Percentiles rank a stretch among this genome's conserved stretches.
Evolutionary conservation across 257 asterid genomes (phyloP).

Genomic region (Eustoma russellianum): DNA sequence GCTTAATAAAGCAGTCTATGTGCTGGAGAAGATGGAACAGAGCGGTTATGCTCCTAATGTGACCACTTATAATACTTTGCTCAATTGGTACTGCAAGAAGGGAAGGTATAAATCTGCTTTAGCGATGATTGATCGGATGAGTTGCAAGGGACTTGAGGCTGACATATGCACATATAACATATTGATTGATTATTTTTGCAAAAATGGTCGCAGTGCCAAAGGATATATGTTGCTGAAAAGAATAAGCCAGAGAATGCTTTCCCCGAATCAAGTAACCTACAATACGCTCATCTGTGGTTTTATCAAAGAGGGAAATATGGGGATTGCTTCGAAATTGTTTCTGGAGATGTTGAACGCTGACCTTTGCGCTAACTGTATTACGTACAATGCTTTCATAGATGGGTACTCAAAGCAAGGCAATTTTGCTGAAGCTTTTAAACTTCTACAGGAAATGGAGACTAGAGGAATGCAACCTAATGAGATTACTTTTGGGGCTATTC

Average conservation of each 20-base stretch:
- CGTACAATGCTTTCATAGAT: conserved; percentile 65
- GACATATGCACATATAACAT: conserved; percentile 78
- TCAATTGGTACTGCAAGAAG: conserved; percentile 78
- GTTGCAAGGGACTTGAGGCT: conserved; percentile 59
- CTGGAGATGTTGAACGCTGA: conserved; percentile 56
- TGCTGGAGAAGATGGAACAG: conserved; percentile 72
- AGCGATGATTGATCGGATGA: conserved; percentile 67
- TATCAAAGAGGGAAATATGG: conserved; percentile 67
- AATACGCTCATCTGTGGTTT: conserved; percentile 79
- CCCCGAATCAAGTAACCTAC: conserved; percentile 75
- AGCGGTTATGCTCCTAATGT: conserved; percentile 74
- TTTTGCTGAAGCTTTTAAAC: conserved; percentile 47
- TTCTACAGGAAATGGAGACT: conserved; percentile 54
- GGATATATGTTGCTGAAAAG: conserved; percentile 64
- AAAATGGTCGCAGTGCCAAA: conserved; percentile 49
- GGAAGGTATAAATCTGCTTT: conserved; percentile 62
- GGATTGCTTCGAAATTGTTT: conserved; percentile 48
- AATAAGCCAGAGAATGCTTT: conserved; percentile 54
- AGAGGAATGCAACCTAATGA: conserved; percentile 53
- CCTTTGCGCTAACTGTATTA: conserved; percentile 52
- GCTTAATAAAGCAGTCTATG: conserved; percentile 53
- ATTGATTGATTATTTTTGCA: conserved; percentile 66
- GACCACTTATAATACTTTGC: conserved; percentile 82
- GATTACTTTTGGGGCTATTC: conserved; percentile 64
- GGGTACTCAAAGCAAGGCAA: conserved; percentile 64